Evolutionary conservation across 306 rosid species (phyloP).

Genomic region (Luffa aegyptiaca): DNA sequence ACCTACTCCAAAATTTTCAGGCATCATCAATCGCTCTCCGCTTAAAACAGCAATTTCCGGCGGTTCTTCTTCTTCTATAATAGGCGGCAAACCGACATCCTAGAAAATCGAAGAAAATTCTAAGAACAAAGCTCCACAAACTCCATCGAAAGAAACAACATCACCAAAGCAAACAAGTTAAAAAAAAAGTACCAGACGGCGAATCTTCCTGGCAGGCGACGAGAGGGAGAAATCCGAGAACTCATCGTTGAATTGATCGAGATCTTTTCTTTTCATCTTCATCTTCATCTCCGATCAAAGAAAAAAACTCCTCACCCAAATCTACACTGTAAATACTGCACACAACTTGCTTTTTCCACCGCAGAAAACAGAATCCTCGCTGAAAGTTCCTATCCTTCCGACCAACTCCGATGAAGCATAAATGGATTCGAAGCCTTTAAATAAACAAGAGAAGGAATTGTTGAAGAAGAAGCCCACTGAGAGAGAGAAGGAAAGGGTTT

Average conservation of each 20-base stretch:
- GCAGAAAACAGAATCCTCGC: background rate
- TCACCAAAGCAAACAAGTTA: background rate
- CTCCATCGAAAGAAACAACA: background rate
- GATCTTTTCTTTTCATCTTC: constrained; percentile 44
- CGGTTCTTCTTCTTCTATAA: constrained; percentile 45
- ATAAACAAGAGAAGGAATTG: background rate
- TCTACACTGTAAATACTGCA: background rate
- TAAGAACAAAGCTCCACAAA: background rate
- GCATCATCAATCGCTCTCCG: background rate
- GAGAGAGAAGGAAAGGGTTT: background rate
- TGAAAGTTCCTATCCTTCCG: background rate
- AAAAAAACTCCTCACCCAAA: background rate
- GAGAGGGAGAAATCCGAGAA: constrained; percentile 71
- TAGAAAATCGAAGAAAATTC: constrained; percentile 6
- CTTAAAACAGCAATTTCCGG: background rate
- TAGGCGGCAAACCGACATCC: constrained; percentile 63
- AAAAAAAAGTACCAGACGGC: constrained; percentile 48
- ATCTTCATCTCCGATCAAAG: constrained; percentile 28
- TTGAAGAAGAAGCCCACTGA: background rate
- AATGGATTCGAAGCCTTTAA: background rate
- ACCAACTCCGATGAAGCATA: background rate
- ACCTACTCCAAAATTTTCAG: constrained; percentile 20
- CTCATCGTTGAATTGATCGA: constrained; percentile 34
- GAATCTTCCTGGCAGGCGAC: constrained; percentile 81
- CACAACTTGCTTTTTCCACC: background rate